Base-by-base conservation (phyloP, 148 eudicot species). In the Chenopodium quinoa region DNA sequence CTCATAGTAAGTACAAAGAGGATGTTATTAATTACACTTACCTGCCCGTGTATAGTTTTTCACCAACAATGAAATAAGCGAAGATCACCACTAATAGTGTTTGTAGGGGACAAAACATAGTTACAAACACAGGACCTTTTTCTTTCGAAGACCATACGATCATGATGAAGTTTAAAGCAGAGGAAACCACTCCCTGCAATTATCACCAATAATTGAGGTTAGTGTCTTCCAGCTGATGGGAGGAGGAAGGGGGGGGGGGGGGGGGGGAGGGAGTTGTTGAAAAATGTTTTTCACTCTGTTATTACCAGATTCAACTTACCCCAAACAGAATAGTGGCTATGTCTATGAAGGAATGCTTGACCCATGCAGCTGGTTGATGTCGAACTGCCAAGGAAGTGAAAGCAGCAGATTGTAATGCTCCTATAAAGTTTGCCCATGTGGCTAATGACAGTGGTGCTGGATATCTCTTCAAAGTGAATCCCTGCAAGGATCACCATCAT, bases 381-480 rank as follows among this genome's bases (percentile, higher is more conserved):
- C 82, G 84, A 52, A 82, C 72, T 52, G 77, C 77, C 72, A 84
- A 46, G 64, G 79, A 79, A 62, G 90, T 82, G 83, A 84, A 86
- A 71, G 78, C 83, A 70, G 86, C 87, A 44, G 90, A 86, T 40
- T 88, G 89, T 75, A 84, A 89, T 46, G 89, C 90, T 75, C 90
- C 90, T 20, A 88, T 58, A 25, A 88, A 82, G 86, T 88, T 88
- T 82, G 86, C 84, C 90, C 87, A 86, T 56, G 88, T 80, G 10
- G 90, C 81, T 81, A 88, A 81, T 64, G 90, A 88, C 77, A 88
- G 25, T 75, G 81, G 90, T 69, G 90, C 90, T 13, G 90, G 90
- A 80, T 88, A 88, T 72, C 82, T 88, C 80, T 84, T 82, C 83
- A 88, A 66, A 68, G 81, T 75, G 78, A 78, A 78, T 78, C 86